Conservation (phyloP, 768 basidiomycete species). For the Russula olivacea region DNA sequence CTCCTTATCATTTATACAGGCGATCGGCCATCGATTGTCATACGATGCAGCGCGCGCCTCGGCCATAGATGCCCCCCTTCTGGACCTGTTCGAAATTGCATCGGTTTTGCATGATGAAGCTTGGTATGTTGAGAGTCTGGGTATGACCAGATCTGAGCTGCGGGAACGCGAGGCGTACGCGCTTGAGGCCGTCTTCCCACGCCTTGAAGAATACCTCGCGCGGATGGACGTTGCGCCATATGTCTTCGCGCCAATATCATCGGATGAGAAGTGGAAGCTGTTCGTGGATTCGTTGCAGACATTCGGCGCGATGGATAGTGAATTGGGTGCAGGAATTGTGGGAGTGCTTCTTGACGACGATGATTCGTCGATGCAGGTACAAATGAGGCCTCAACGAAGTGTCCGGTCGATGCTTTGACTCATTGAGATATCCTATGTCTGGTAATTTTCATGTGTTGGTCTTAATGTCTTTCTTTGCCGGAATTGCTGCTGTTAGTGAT, state of each 20-base stretch:
- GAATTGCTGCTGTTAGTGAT: too few species aligned
- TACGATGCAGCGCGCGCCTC: conserved; percentile 47
- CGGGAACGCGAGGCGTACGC: conserved; percentile 28
- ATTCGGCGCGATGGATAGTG: neutral
- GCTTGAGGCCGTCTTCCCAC: conserved; percentile 26
- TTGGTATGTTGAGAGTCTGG: conserved; percentile 53
- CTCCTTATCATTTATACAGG: conserved; percentile 47
- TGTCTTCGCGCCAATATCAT: conserved; percentile 24
- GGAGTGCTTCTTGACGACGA: neutral
- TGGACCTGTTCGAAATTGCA: conserved; percentile 52
- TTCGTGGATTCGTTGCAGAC: neutral
- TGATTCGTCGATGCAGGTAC: neutral
- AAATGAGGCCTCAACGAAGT: neutral
- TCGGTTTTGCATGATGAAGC: conserved; percentile 50
- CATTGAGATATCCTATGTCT: too few species aligned
- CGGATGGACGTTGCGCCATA: conserved; percentile 20
- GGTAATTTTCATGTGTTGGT: too few species aligned
- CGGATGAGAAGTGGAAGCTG: conserved; percentile 22
- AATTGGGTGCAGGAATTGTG: neutral
- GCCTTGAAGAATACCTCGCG: conserved; percentile 23
- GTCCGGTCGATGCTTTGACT: conserved; percentile 17
- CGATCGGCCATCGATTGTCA: conserved; percentile 59
- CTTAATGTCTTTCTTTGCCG: too few species aligned
- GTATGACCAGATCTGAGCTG: conserved; percentile 44
- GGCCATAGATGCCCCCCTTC: conserved; percentile 42